Evolutionary conservation across 2,329 filamentous ascomycete species (phyloP).

Genomic region (Ophiostoma australiae): DNA sequence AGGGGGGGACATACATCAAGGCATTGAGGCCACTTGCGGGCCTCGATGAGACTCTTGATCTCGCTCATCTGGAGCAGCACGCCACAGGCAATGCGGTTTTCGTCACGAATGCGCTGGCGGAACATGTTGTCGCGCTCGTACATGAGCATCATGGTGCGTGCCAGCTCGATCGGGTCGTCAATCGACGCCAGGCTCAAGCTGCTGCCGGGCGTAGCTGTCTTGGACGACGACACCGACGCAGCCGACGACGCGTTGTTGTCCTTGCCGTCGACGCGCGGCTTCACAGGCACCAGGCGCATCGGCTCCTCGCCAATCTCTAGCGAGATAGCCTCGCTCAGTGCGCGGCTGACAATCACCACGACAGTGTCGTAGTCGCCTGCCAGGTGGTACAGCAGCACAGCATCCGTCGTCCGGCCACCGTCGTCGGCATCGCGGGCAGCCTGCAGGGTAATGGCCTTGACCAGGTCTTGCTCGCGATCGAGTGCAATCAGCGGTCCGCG

Average conservation of each 20-base stretch:
- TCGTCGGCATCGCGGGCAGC: constrained; percentile 91
- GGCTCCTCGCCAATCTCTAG: constrained; percentile 79
- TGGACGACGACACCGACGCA: constrained; percentile 50
- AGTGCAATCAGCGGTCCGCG: constrained; percentile 77
- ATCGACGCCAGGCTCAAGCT: constrained; percentile 58
- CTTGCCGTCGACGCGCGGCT: constrained; percentile 54
- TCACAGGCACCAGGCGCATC: constrained; percentile 72
- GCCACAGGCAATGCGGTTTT: constrained; percentile 53
- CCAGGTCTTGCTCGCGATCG: constrained; percentile 73
- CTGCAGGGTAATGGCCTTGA: constrained; percentile 87
- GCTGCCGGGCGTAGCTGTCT: constrained; percentile 48
- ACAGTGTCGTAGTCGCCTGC: constrained; percentile 94
- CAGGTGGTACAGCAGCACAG: constrained; percentile 88
- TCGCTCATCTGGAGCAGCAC: constrained; percentile 57
- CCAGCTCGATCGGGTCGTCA: constrained; percentile 57
- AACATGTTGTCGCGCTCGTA: constrained; percentile 59
- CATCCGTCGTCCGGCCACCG: constrained; percentile 87
- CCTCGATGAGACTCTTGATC: constrained; percentile 54
- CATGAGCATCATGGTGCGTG: constrained; percentile 58
- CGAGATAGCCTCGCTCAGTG: constrained; percentile 82
- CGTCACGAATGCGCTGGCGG: constrained; percentile 52
- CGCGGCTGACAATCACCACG: constrained; percentile 81
- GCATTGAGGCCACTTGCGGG: constrained; percentile 52
- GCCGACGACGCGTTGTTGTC: constrained; percentile 33
- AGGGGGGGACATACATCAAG: constrained; percentile 49